Base-by-base conservation (phyloP, 495 filamentous ascomycete genomes). In the Lasiosphaeria ovina region DNA sequence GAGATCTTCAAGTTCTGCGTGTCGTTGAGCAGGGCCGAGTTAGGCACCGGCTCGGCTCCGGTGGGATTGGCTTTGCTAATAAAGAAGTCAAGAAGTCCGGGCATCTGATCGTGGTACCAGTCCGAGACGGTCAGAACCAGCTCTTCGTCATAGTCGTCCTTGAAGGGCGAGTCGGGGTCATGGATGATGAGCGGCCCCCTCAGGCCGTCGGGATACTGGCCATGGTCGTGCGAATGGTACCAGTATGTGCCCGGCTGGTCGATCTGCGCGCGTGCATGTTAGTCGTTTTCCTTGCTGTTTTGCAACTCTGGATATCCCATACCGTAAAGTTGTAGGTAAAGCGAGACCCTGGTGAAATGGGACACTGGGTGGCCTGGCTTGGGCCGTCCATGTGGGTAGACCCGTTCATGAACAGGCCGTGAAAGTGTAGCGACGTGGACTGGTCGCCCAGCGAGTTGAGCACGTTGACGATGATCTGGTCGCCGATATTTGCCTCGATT, bases 311-410 rank as follows among this genome's bases (percentile, higher is more conserved):
- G 12, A 24, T 9, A 9, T 52, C 12, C 69, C 78, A 69, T 70
- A 91, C 87, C 6, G 86, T 89, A 69, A 93, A 93, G 66, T 92
- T 86, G 67, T 93, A 92, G 6, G 81, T 89, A 51, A 92, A 83
- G 32, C 77, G 81, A 33, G 73, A 68, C 8, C 88, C 89, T 0
- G 89, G 86, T 8, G 79, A 71, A 47, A 91, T 79, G 1, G 82
- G 71, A 58, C 89, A 92, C 65, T 92, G 89, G 0, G 87, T 85
- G 9, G 85, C 81, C 49, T 82, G 79, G 3, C 82, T 71, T 4
- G 89, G 80, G 0, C 89, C 89, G 62, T 93, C 89, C 89, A 93
- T 93, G 40, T 85, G 77, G 11, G 80, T 85, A 3, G 85, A 86
- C 12, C 82, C 83, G 69, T 88, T 89, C 76, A 88, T 85, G 71